These are phyloP conservation scores for Westerdykella ornata DNA, from an alignment of 2,329 filamentous ascomycete genomes.

Conservation along the genomic window DNA sequence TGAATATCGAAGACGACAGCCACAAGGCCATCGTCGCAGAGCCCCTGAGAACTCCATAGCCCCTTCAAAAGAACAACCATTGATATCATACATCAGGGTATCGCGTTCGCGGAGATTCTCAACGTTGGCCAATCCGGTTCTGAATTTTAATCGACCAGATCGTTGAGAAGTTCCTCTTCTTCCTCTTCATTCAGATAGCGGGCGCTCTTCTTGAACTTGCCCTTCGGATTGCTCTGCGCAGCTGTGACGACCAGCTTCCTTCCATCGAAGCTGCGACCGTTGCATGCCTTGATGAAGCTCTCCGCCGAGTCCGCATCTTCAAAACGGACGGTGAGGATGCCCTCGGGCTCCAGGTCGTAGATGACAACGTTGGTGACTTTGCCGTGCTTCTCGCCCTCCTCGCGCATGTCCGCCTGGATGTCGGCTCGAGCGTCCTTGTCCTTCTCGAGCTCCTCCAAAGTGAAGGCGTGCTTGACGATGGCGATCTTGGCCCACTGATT, in stretches of 20 bases:
- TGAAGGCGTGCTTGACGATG: constrained; percentile 90
- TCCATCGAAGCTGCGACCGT: constrained; percentile 17
- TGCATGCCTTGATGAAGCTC: constrained; percentile 15
- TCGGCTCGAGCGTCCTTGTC: constrained; percentile 77
- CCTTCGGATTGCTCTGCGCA: constrained; percentile 22
- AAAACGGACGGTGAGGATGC: constrained; percentile 81
- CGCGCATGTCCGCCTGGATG: constrained; percentile 89
- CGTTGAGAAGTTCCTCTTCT: not conserved
- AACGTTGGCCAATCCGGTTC: too few species aligned
- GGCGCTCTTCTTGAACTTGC: constrained; percentile 26
- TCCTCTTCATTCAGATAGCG: not conserved
- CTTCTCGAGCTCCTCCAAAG: constrained; percentile 73
- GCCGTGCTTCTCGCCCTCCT: constrained; percentile 81
- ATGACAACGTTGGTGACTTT: constrained; percentile 85
- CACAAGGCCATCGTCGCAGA: too few species aligned
- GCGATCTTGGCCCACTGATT: constrained; percentile 70
- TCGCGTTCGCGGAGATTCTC: too few species aligned
- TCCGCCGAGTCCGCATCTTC: constrained; percentile 57
- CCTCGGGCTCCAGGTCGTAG: constrained; percentile 78
- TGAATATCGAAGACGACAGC: too few species aligned
- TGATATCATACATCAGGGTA: too few species aligned
- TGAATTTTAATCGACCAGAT: not conserved
- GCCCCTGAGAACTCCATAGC: too few species aligned
- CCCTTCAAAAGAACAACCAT: too few species aligned
- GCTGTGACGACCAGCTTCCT: constrained; percentile 15